Percentiles rank a stretch among this genome's conserved stretches.
phyloP scores from a whole-genome alignment of 2,329 filamentous ascomycete species.

The Dothidotthia symphoricarpi region DNA sequence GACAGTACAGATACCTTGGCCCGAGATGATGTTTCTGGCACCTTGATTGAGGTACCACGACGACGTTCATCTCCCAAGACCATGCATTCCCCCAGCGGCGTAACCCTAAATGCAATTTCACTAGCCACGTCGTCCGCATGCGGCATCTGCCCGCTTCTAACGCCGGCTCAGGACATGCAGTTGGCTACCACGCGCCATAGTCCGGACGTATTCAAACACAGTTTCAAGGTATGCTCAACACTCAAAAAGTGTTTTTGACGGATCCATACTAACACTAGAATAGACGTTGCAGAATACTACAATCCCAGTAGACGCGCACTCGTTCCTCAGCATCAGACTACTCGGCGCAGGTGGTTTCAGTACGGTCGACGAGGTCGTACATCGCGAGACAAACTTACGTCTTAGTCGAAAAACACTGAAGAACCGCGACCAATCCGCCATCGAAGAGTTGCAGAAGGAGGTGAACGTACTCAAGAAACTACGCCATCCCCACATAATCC shows the following conservation, averaged over 20 bases:
- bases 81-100: too few species aligned
- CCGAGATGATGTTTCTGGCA: slow-evolving; percentile 34
- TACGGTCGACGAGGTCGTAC: slow-evolving; percentile 40
- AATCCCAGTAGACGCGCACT: slow-evolving; percentile 7
- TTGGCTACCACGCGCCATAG: too few species aligned
- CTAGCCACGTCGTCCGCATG: too few species aligned
- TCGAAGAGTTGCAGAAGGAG: slow-evolving; percentile 38
- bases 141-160: too few species aligned
- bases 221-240: too few species aligned
- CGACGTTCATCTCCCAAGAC: background rate
- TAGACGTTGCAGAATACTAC: too few species aligned
- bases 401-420: slow-evolving; percentile 41
- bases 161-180: too few species aligned
- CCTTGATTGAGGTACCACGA: slow-evolving; percentile 6
- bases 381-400: slow-evolving; percentile 35
- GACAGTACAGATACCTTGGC: slow-evolving; percentile 31
- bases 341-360: slow-evolving; percentile 40
- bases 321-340: slow-evolving; percentile 38
- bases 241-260: too few species aligned
- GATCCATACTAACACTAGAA: too few species aligned
- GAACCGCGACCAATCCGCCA: slow-evolving; percentile 33
- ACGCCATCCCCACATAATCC: slow-evolving; percentile 41
- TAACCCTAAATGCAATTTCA: too few species aligned
- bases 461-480: slow-evolving; percentile 40
- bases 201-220: too few species aligned